Conservation (phyloP, 768 basidiomycete species). For the Termitomyces sp. region DNA sequence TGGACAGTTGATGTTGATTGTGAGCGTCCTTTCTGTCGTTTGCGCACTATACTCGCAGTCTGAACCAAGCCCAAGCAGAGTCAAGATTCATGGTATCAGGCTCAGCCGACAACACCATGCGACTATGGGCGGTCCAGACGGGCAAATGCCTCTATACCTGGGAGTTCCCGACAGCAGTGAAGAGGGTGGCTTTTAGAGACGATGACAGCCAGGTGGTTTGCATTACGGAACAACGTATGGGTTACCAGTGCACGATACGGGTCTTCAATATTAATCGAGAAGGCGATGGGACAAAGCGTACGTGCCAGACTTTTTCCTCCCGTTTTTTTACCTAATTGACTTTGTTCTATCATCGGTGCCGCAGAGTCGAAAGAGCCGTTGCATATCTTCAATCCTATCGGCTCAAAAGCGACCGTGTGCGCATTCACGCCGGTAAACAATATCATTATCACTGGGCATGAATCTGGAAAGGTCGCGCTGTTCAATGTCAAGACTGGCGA, state of each 20-base stretch:
- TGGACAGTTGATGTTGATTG: conserved; percentile 98
- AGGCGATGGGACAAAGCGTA: conserved; percentile 78
- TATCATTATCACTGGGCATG: conserved; percentile 90
- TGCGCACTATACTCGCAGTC: neutral
- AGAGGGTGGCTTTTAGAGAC: conserved; percentile 89
- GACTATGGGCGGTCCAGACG: conserved; percentile 83
- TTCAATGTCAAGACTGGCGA: conserved; percentile 89
- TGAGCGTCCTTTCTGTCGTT: conserved; percentile 38
- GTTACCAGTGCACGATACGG: conserved; percentile 84
- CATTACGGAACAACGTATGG: conserved; percentile 98
- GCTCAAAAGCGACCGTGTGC: conserved; percentile 96
- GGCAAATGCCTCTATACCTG: conserved; percentile 93
- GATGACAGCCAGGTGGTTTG: conserved; percentile 82
- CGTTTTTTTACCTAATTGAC: neutral
- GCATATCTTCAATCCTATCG: conserved; percentile 81
- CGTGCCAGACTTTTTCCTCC: conserved; percentile 26
- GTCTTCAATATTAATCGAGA: conserved; percentile 86
- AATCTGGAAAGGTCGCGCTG: conserved; percentile 90
- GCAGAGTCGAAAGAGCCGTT: conserved; percentile 74
- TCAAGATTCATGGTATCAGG: conserved; percentile 87
- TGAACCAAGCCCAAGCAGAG: conserved; percentile 45
- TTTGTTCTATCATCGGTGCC: conserved; percentile 1
- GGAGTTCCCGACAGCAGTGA: conserved; percentile 98
- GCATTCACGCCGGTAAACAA: conserved; percentile 80
- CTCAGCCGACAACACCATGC: conserved; percentile 90